Base-by-base conservation (phyloP, 1,284 basidiomycete species). In the Ustilago curta region DNA sequence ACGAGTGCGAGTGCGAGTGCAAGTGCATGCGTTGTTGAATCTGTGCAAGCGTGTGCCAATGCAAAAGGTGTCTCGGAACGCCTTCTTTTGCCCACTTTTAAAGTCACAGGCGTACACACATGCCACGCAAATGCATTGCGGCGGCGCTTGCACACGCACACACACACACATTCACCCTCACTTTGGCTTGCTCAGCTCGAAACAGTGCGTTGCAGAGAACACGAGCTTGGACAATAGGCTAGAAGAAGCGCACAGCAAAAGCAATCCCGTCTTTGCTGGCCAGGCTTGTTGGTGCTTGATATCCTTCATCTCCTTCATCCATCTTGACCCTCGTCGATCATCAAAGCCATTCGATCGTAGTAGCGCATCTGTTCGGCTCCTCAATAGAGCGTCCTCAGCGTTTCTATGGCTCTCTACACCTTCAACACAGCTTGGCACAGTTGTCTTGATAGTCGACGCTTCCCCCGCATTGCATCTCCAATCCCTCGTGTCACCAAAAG, bases 81-180 rank as follows among this genome's bases (percentile, higher is more conserved):
- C 27, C 47, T 12, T 47, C n/a, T 48, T 29, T 19, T 48, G 31
- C 47, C 47, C 29, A 48, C 27, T 31, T 29, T 48, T 6, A 48
- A 48, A 23, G 21, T 27, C 42, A 11, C n/a, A 19, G 16, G 21
- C 8, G 9, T 8, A 31, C 47, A 48, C 47, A 29, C 47, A 48
- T 19, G 47, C 19, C 47, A 18, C 27, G 45, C 12, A 6, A 32
- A 32, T 9, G 31, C 35, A 37, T 37, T 37, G 35, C 35, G 35
- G n/a, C n/a, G n/a, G n/a, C n/a, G n/a, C n/a, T n/a, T n/a, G n/a
- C n/a, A n/a, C n/a, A n/a, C n/a, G n/a, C n/a, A 35, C 32, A 12
- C 32, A 11, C 32, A 12, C 35, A 37, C 35, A 14, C 35, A 16
- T 8, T 25, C 45, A 29, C 18, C 1, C 16, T 29, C 16, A 12